phyloP scores from a whole-genome alignment of 495 filamentous ascomycete species.

The Filosporella fistucella region DNA sequence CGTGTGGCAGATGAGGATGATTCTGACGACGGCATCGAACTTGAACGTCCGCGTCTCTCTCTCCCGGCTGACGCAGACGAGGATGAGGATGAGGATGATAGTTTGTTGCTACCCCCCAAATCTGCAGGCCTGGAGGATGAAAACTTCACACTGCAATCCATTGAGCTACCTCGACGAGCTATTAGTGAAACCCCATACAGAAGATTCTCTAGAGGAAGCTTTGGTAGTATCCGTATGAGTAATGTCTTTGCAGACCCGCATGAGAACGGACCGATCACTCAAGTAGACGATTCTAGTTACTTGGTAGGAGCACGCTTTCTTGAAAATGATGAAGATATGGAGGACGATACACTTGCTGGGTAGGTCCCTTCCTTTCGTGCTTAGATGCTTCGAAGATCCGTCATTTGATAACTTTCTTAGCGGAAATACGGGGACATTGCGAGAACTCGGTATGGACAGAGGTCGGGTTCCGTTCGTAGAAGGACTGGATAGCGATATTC shows the following conservation, averaged over 20 bases:
- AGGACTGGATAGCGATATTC: conserved; percentile 22
- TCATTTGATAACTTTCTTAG: conserved; percentile 8
- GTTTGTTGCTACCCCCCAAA: conserved; percentile 53
- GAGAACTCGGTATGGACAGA: conserved; percentile 10
- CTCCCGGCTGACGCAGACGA: conserved; percentile 67
- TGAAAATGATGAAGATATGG: conserved; percentile 10
- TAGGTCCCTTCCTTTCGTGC: background rate
- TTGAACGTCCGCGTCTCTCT: conserved; percentile 61
- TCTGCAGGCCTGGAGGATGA: conserved; percentile 64
- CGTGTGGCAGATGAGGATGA: conserved; percentile 34
- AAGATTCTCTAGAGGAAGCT: conserved; percentile 49
- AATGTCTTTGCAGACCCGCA: conserved; percentile 54
- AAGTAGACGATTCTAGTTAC: conserved; percentile 18
- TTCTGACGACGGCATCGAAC: conserved; percentile 62
- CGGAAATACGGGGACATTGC: conserved; percentile 17
- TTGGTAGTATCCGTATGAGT: conserved; percentile 54
- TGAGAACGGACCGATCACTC: conserved; percentile 43
- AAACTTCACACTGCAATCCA: conserved; percentile 60
- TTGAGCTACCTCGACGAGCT: conserved; percentile 65
- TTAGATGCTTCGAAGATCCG: background rate
- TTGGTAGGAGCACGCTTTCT: conserved; percentile 7
- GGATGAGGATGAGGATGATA: conserved; percentile 50
- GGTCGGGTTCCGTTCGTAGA: conserved; percentile 17
- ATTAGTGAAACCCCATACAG: conserved; percentile 44
- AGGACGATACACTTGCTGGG: conserved; percentile 11